Percentiles rank a stretch among this genome's conserved stretches.
Conservation (phyloP, 352 stramenopile genomes). For the Pythium dissotocum region DNA sequence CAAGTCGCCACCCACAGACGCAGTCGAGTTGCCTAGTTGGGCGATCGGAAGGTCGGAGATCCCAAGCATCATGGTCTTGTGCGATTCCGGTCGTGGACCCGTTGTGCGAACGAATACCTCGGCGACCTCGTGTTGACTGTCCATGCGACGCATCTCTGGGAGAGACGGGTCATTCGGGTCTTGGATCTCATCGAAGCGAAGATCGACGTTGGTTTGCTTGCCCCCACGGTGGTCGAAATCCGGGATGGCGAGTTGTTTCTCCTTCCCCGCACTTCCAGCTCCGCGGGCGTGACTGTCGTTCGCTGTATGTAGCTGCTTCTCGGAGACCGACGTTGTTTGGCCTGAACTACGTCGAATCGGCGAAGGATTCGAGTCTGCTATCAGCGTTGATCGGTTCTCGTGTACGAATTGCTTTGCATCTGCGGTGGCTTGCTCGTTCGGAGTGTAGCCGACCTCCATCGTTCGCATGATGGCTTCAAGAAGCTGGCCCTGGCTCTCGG, state of each 20-base stretch:
- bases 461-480: constrained; percentile 62
- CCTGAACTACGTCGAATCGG: constrained; percentile 11
- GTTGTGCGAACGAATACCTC: constrained; percentile 52
- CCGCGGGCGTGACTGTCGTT: background rate
- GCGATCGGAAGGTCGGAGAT: background rate
- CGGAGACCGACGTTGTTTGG: background rate
- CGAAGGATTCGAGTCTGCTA: constrained; percentile 1
- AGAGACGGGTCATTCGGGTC: too few species aligned
- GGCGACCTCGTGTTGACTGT: constrained; percentile 59
- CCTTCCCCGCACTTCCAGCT: background rate
- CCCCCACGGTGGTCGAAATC: constrained; percentile 13
- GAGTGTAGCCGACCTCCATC: constrained; percentile 69
- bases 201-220: constrained; percentile 1
- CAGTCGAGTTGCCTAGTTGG: background rate
- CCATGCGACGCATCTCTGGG: constrained; percentile 27
- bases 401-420: constrained; percentile 69
- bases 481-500: constrained; percentile 54
- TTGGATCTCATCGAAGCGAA: constrained; percentile 24
- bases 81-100: constrained; percentile 7
- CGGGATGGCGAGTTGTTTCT: constrained; percentile 10
- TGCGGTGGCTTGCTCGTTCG: constrained; percentile 36
- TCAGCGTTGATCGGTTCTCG: constrained; percentile 37
- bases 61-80: constrained; percentile 12
- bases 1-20: background rate
- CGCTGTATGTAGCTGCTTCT: constrained; percentile 9